Percentiles rank a stretch among this genome's conserved stretches.
These are phyloP conservation scores for Quercus tomentella DNA, from an alignment of 331 rosid species.

Conservation along the genomic window DNA sequence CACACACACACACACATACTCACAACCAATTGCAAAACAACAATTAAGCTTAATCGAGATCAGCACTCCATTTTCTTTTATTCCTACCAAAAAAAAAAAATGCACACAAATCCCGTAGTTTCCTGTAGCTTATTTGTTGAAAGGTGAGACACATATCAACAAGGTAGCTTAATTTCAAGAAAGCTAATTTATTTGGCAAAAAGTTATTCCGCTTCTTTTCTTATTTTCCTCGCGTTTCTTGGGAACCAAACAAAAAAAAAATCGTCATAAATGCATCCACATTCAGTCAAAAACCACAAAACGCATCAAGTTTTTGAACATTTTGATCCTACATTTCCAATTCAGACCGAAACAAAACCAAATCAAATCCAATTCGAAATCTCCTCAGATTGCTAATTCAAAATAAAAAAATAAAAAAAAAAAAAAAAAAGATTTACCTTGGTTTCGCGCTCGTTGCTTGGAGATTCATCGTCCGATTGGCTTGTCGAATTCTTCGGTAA, in stretches of 20 bases:
- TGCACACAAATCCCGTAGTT: background rate
- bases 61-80: background rate
- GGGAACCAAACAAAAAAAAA: background rate
- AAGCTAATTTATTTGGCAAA: too few species aligned
- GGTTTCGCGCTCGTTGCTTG: constrained; percentile 22
- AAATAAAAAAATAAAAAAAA: background rate
- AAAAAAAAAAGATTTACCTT: background rate
- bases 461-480: constrained; percentile 13
- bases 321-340: constrained; percentile 8
- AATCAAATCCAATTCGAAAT: background rate
- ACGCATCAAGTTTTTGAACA: background rate
- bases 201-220: background rate
- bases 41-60: background rate
- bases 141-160: too few species aligned
- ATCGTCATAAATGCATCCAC: background rate
- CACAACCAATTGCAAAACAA: background rate
- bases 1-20: background rate
- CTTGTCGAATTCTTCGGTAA: constrained; percentile 18
- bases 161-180: too few species aligned
- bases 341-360: background rate
- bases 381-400: background rate
- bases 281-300: background rate
- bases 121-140: too few species aligned
- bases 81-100: constrained; percentile 10
- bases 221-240: background rate